These are phyloP conservation scores for Suillus fuscotomentosus DNA, from an alignment of 768 basidiomycete species.

Conservation along the genomic window DNA sequence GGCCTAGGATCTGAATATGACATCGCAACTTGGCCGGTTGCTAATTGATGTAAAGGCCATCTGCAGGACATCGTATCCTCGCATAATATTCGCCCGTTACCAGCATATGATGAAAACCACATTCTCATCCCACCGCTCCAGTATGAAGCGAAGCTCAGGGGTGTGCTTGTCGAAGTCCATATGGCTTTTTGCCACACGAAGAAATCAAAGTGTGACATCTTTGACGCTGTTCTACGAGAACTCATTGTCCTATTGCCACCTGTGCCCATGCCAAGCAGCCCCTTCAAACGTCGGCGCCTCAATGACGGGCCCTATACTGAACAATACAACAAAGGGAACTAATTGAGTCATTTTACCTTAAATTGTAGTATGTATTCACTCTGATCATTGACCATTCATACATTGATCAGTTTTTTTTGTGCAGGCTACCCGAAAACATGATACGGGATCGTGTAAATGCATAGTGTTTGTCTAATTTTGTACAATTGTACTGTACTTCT, in stretches of 20 bases:
- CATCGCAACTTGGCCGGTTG: too few relatives aligned
- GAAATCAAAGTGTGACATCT: neutral
- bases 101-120: neutral
- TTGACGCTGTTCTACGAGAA: neutral
- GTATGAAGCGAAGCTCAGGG: slow-evolving; percentile 1
- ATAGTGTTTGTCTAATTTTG: too few relatives aligned
- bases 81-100: slow-evolving; percentile 3
- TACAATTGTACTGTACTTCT: too few relatives aligned
- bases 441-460: too few relatives aligned
- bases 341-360: too few relatives aligned
- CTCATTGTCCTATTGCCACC: neutral
- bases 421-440: too few relatives aligned
- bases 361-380: too few relatives aligned
- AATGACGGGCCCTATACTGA: neutral
- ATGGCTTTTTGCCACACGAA: neutral
- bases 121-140: neutral
- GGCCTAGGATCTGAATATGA: too few relatives aligned
- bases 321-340: neutral
- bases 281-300: neutral
- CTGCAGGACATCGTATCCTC: neutral
- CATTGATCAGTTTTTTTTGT: too few relatives aligned
- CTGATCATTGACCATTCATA: too few relatives aligned
- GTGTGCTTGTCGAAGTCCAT: slow-evolving; percentile 1
- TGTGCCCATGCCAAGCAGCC: neutral
- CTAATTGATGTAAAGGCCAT: neutral